Conservation (phyloP, 768 basidiomycete species). For the Suillus fuscotomentosus region DNA sequence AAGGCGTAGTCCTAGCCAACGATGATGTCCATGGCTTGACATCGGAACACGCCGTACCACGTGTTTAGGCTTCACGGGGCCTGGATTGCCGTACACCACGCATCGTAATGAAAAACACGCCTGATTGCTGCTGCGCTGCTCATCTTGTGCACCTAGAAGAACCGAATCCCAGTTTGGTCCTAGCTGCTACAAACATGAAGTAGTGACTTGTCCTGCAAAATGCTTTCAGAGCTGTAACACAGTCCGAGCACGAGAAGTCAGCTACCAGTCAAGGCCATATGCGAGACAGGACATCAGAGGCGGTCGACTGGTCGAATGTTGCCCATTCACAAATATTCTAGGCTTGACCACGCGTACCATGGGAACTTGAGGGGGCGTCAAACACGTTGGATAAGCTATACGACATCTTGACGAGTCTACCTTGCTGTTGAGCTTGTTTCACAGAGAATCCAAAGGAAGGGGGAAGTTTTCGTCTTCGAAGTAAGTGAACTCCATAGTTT, state of each 20-base stretch:
- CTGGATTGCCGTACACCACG: neutral
- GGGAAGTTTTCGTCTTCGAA: conserved; percentile 7
- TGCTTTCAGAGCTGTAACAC: neutral
- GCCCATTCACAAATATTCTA: conserved; percentile 11
- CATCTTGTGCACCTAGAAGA: neutral
- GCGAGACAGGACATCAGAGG: neutral
- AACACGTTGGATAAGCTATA: conserved; percentile 4
- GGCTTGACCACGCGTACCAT: conserved; percentile 9
- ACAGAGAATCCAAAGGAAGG: conserved; percentile 11
- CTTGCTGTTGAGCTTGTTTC: conserved; percentile 12
- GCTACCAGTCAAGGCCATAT: neutral
- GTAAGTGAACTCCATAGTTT: conserved; percentile 4
- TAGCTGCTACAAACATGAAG: neutral
- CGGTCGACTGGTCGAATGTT: neutral
- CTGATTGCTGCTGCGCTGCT: neutral
- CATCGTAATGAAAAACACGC: neutral
- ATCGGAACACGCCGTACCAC: neutral
- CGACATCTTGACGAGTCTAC: neutral
- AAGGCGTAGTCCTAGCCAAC: neutral
- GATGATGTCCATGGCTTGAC: neutral
- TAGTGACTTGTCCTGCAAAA: neutral
- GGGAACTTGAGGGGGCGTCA: conserved; percentile 7
- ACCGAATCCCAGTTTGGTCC: neutral
- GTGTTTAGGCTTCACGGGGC: neutral
- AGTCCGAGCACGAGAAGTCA: neutral